Conservation (phyloP, 495 filamentous ascomycete species). For the Neurospora intermedia region DNA sequence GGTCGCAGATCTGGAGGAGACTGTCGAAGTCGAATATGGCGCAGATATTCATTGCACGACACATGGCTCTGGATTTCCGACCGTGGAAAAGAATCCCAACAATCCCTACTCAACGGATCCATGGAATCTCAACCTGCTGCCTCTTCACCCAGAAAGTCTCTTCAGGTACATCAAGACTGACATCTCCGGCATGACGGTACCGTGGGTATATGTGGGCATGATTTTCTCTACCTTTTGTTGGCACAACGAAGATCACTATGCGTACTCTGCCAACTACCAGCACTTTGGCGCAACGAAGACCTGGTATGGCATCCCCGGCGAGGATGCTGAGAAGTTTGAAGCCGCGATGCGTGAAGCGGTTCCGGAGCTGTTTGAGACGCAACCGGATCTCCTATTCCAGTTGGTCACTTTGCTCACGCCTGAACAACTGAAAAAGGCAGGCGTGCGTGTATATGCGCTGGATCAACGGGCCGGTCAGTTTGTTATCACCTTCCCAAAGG, state of each 20-base stretch:
- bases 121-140: slow-evolving; percentile 95
- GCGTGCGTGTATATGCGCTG: slow-evolving; percentile 82
- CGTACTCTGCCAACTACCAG: slow-evolving; percentile 97
- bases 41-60: slow-evolving; percentile 98
- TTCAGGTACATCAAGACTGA: slow-evolving; percentile 97
- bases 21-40: slow-evolving; percentile 95
- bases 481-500: slow-evolving; percentile 88
- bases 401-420: slow-evolving; percentile 90
- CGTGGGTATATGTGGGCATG: slow-evolving; percentile 99
- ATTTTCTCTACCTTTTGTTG: slow-evolving; percentile 99
- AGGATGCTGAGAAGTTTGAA: slow-evolving; percentile 90
- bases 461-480: slow-evolving; percentile 95
- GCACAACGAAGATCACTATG: slow-evolving; percentile 98
- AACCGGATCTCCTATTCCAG: slow-evolving; percentile 94
- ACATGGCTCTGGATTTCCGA: slow-evolving; percentile 95
- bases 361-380: slow-evolving; percentile 91
- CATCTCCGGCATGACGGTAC: slow-evolving; percentile 99
- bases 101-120: slow-evolving; percentile 79
- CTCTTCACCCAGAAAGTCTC: slow-evolving; percentile 80
- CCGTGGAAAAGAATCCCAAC: slow-evolving; percentile 79
- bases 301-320: slow-evolving; percentile 96
- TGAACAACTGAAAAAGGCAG: slow-evolving; percentile 88
- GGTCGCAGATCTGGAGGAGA: slow-evolving; percentile 85
- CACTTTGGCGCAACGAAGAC: slow-evolving; percentile 98
- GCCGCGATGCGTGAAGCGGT: slow-evolving; percentile 90